Evolutionary conservation across 768 basidiomycete genomes (phyloP).

Genomic region (Asterophora parasitica): DNA sequence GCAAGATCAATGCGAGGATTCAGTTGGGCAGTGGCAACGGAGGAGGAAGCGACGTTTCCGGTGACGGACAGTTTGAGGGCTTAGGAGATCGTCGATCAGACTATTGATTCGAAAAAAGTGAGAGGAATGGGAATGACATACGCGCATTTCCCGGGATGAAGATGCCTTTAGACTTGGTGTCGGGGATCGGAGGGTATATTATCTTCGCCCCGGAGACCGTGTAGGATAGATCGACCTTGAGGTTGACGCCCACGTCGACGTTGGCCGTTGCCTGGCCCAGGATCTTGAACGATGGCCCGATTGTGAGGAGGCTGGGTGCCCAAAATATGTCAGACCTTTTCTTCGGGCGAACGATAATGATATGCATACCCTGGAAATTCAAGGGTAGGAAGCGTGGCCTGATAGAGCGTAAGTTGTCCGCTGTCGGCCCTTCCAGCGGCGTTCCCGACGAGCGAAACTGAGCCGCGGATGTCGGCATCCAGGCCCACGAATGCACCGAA

Average conservation of each 20-base stretch:
- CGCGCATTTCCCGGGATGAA: background rate
- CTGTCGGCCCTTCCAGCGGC: conserved; percentile 19
- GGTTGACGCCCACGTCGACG: conserved; percentile 31
- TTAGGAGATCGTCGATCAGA: background rate
- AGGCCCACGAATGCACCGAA: conserved; percentile 31
- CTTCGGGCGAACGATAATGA: background rate
- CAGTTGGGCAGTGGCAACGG: conserved; percentile 29
- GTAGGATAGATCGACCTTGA: conserved; percentile 38
- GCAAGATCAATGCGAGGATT: conserved; percentile 33
- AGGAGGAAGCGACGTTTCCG: conserved; percentile 24
- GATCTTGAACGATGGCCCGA: conserved; percentile 44
- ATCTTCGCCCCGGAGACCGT: background rate
- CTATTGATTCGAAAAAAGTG: background rate
- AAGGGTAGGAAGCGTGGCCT: conserved; percentile 14
- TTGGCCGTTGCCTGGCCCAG: conserved; percentile 28
- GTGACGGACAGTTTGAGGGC: conserved; percentile 30
- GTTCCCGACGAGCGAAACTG: conserved; percentile 29
- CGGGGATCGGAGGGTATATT: background rate
- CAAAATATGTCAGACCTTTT: background rate
- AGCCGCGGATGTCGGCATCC: conserved; percentile 31
- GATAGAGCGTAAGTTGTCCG: conserved; percentile 12
- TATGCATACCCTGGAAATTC: conserved; percentile 18
- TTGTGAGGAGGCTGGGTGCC: conserved; percentile 32
- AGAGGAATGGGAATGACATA: background rate
- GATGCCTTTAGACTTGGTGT: background rate